Percentiles rank a stretch among this genome's conserved stretches.
These are phyloP conservation scores for Colletotrichum sp. DNA, from an alignment of 2,329 filamentous ascomycete genomes.

Conservation along the genomic window DNA sequence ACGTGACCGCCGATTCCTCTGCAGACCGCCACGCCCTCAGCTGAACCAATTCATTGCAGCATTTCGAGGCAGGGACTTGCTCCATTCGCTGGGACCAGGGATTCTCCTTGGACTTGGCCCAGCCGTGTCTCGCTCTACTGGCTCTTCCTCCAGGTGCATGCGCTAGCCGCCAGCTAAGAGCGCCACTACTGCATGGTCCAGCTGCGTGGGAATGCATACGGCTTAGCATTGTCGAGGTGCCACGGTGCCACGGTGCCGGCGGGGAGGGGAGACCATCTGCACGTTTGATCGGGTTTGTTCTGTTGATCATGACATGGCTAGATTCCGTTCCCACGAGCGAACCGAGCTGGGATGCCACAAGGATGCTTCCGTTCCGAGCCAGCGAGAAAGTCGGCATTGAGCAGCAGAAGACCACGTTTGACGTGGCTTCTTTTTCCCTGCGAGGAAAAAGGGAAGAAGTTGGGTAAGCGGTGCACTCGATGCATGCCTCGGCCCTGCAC, in stretches of 20 bases:
- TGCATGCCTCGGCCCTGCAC: slow-evolving; percentile 16
- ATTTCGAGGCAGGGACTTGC: background rate
- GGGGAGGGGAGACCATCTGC: background rate
- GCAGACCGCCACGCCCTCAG: slow-evolving; percentile 19
- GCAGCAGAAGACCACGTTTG: background rate
- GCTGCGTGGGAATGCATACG: slow-evolving; percentile 15
- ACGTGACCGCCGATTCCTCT: background rate
- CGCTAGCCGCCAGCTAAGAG: slow-evolving; percentile 12
- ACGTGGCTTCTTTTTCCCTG: background rate
- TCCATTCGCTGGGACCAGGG: slow-evolving; percentile 3
- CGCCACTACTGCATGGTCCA: slow-evolving; percentile 18
- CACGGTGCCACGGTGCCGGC: slow-evolving; percentile 7
- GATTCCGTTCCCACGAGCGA: background rate
- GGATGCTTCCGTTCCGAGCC: background rate
- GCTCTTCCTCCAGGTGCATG: background rate
- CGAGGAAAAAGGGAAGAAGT: background rate
- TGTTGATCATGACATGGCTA: background rate
- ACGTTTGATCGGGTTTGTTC: background rate
- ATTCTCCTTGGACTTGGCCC: background rate
- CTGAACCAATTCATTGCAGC: slow-evolving; percentile 9
- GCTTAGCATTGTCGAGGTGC: slow-evolving; percentile 3
- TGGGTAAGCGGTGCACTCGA: slow-evolving; percentile 10
- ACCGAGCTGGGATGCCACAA: background rate
- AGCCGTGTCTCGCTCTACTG: slow-evolving; percentile 15
- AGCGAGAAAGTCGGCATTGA: background rate